Percentiles rank a stretch among this genome's conserved stretches.
Conservation (phyloP, 2,329 filamentous ascomycete genomes). For the Calonectria montana region DNA sequence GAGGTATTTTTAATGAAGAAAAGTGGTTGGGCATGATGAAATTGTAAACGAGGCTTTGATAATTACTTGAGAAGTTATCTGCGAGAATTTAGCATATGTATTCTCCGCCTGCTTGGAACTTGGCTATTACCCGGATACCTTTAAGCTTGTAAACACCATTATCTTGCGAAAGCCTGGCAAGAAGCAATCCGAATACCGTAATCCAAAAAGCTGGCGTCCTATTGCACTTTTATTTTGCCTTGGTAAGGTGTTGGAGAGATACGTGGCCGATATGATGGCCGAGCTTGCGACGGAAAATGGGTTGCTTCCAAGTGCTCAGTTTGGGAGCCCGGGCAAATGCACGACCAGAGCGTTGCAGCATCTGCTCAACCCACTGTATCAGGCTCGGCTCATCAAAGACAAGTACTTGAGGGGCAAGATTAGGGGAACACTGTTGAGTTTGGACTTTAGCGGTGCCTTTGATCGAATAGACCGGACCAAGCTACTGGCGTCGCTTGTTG, state of each 20-base stretch:
- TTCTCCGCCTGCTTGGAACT: neutral
- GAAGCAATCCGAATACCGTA: neutral
- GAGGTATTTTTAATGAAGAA: too few species aligned
- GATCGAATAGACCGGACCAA: neutral
- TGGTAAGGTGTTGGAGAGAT: neutral
- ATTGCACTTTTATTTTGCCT: neutral
- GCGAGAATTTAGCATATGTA: neutral
- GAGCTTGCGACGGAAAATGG: neutral
- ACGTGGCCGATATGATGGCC: neutral
- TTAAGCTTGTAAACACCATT: neutral
- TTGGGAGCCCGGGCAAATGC: neutral
- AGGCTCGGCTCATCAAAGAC: too few species aligned
- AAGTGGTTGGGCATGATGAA: neutral
- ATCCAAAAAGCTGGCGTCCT: neutral
- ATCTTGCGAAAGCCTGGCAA: neutral
- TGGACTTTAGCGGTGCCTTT: neutral
- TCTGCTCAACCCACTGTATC: neutral
- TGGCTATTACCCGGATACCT: neutral
- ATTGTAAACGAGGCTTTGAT: neutral
- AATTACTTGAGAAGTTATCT: neutral
- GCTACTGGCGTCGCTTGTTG: neutral
- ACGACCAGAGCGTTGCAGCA: neutral
- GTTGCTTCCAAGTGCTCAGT: neutral
- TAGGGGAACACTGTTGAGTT: neutral
- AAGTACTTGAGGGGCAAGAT: neutral